Evolutionary conservation across 768 basidiomycete species (phyloP).

Genomic region (Postia placenta): DNA sequence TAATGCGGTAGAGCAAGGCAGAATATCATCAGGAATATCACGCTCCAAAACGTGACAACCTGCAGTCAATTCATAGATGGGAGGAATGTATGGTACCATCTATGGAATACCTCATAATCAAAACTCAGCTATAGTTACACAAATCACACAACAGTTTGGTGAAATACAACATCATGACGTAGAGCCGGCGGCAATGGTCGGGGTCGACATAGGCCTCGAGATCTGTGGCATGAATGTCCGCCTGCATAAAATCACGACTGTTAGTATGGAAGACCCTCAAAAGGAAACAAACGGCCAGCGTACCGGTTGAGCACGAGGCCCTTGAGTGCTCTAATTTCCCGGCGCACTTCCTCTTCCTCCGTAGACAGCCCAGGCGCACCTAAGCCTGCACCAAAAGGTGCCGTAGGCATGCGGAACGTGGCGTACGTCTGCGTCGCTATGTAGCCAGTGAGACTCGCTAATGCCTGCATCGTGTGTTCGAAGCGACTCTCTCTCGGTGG

Average conservation of each 20-base stretch:
- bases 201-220: too few relatives aligned
- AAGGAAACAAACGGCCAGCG: slow-evolving; percentile 17
- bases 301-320: slow-evolving; percentile 74
- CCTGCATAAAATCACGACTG: slow-evolving; percentile 14
- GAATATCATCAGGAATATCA: too few relatives aligned
- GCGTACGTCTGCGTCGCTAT: slow-evolving; percentile 67
- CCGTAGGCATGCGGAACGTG: slow-evolving; percentile 11
- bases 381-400: slow-evolving; percentile 24
- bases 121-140: too few relatives aligned
- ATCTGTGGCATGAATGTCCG: slow-evolving; percentile 25
- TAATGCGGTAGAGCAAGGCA: too few relatives aligned
- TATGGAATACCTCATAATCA: too few relatives aligned
- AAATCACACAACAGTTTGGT: too few relatives aligned
- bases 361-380: slow-evolving; percentile 18
- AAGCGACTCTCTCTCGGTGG: slow-evolving; percentile 25
- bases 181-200: too few relatives aligned
- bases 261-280: too few relatives aligned
- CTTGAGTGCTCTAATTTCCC: slow-evolving; percentile 73
- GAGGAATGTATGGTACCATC: too few relatives aligned
- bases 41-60: too few relatives aligned
- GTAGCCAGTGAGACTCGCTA: slow-evolving; percentile 75
- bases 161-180: too few relatives aligned
- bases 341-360: slow-evolving; percentile 63
- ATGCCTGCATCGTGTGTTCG: slow-evolving; percentile 58
- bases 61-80: too few relatives aligned